Base-by-base conservation (phyloP, 2,329 filamentous ascomycete species). In the Leptographium procerum region DNA sequence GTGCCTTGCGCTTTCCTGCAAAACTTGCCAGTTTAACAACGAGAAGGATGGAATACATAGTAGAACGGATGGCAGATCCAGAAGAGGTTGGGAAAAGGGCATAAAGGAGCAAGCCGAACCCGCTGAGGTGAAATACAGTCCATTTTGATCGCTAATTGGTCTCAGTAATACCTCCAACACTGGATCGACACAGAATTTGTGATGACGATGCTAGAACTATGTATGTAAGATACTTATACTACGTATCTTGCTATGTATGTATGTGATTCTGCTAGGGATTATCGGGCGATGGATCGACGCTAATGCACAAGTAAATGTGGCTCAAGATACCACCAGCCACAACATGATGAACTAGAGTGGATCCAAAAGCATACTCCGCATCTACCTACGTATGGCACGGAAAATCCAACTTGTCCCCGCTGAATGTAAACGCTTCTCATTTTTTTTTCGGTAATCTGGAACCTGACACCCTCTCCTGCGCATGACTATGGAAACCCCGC, bases 401-500 rank as follows among this genome's bases (percentile, higher is more conserved):
- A 22, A 31, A 51, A n/a, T 31, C 13, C 22, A 24, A 29, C 22
- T 16, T n/a, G n/a, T 13, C 22, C 33, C 33, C 14, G 28, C 19
- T 22, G 28, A 53, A 26, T 13, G n/a, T 52, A 24, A 22, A 24
- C 6, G 8, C 28, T 40, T 9, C 16, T 40, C 26, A 16, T 22
- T 52, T 19, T 47, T 13, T 31, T 13, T 22, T 24, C 53, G 13
- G 31, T 36, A 28, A 4, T 11, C 28, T 4, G 29, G 33, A 19
- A 29, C 5, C 5, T n/a, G 11, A 4, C 13, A 5, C 1, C 28
- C 29, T 10, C 47, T 33, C 28, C 40, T 11, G 22, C 24, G 28
- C 55, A 2, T 16, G 10, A 36, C 29, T 4, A 48, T 56, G 54
- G 26, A 36, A 11, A 36, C 31, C 8, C 50, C 54, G 63, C 80